Evolutionary conservation across 805 yeast species (phyloP).

Genomic region (Limtongia smithiae): DNA sequence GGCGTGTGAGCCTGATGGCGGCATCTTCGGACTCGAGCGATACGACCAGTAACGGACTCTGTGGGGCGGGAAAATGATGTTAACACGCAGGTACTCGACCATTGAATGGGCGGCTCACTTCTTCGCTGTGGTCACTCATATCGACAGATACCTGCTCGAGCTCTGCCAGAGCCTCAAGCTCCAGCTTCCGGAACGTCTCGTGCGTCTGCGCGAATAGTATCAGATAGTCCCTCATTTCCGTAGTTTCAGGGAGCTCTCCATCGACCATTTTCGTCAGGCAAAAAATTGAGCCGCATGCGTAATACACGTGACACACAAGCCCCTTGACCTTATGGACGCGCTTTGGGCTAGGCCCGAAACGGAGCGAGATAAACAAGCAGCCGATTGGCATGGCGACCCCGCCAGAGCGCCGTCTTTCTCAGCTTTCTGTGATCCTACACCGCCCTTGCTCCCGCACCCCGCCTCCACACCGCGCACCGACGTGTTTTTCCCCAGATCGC

Average conservation of each 20-base stretch:
- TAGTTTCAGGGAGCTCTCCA: neutral
- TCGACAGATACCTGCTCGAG: conserved; percentile 55
- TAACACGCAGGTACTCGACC: neutral
- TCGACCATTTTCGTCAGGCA: neutral
- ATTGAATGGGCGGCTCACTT: conserved; percentile 28
- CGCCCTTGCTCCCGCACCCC: too few relatives aligned
- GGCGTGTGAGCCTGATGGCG: conserved; percentile 58
- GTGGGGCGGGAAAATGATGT: conserved; percentile 6
- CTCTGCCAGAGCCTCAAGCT: conserved; percentile 78
- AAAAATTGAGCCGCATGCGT: too few relatives aligned
- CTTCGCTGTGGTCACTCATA: conserved; percentile 53
- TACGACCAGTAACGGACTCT: conserved; percentile 67
- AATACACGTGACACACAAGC: too few relatives aligned
- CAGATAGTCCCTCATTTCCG: conserved; percentile 52
- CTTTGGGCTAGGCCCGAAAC: neutral
- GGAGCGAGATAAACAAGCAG: conserved; percentile 4
- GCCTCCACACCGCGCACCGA: too few relatives aligned
- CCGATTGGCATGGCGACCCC: conserved; percentile 19
- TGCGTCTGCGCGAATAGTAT: conserved; percentile 85
- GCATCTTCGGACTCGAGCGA: conserved; percentile 61
- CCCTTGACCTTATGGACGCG: too few relatives aligned
- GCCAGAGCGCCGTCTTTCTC: too few relatives aligned
- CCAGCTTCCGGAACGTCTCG: conserved; percentile 73
- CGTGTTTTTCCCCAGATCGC: too few relatives aligned
- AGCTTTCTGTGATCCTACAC: too few relatives aligned